Conservation (phyloP, 1,139 yeast species). For the Sugiyamaella japonica region DNA sequence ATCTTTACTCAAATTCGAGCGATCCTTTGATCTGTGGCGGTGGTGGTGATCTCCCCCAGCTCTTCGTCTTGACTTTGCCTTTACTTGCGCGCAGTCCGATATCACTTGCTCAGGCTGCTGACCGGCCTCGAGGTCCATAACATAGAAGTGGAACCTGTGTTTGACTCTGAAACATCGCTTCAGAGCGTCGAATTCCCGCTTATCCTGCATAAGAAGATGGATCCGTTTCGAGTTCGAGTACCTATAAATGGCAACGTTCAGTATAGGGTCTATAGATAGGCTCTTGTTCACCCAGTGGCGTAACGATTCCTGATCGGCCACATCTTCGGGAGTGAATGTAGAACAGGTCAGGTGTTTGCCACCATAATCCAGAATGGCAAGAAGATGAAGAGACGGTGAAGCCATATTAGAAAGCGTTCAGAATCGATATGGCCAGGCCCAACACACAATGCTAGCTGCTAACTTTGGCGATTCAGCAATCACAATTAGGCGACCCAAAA, state of each 20-base stretch:
- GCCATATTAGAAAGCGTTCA: background rate
- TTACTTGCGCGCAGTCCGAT: background rate
- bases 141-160: constrained; percentile 30
- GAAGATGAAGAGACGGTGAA: background rate
- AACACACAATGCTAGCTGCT: too few relatives aligned
- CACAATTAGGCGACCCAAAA: too few relatives aligned
- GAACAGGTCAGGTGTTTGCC: background rate
- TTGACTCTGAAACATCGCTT: constrained; percentile 47
- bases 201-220: constrained; percentile 46
- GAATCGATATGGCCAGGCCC: too few relatives aligned
- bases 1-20: background rate
- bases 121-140: constrained; percentile 10
- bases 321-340: constrained; percentile 2
- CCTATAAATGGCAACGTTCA: constrained; percentile 22
- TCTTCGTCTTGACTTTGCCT: background rate
- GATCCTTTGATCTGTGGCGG: background rate
- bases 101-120: background rate
- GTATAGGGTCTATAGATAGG: constrained; percentile 5
- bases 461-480: too few relatives aligned
- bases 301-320: background rate
- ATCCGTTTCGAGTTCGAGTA: constrained; percentile 39
- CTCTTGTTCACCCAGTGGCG: constrained; percentile 4
- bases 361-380: constrained; percentile 4
- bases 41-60: background rate
- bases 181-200: constrained; percentile 49